Evolutionary conservation across 176 grass and related monocot species (phyloP).

Genomic region (Tillandsia leiboldiana): DNA sequence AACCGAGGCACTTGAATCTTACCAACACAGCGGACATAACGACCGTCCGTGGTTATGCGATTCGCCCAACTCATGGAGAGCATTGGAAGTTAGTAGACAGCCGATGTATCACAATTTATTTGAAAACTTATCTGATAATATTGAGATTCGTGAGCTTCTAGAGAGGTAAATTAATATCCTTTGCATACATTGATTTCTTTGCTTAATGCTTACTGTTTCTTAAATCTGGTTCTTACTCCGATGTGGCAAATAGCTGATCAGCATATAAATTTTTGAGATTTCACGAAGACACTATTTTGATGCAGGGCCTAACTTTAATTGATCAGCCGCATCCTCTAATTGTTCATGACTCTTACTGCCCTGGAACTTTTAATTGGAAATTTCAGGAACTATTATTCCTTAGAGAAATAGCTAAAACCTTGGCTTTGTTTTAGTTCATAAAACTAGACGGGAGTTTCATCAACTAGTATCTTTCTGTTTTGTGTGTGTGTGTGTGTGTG

Average conservation of each 20-base stretch:
- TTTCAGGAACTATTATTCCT: not conserved
- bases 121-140: constrained; percentile 38
- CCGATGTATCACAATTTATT: constrained; percentile 28
- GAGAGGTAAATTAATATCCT: constrained; percentile 44
- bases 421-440: not conserved
- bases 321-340: too few relatives aligned
- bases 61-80: constrained; percentile 75
- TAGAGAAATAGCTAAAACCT: not conserved
- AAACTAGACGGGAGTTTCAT: not conserved
- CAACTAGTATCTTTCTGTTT: not conserved
- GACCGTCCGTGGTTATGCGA: constrained; percentile 57
- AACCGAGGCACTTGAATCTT: constrained; percentile 44
- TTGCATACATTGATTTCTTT: constrained; percentile 2
- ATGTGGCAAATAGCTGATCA: too few relatives aligned
- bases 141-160: constrained; percentile 76
- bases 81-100: constrained; percentile 31
- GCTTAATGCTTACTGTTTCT: not conserved
- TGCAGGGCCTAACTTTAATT: too few relatives aligned
- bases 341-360: not conserved
- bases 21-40: constrained; percentile 29
- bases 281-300: too few relatives aligned
- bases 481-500: too few relatives aligned
- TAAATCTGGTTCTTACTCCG: too few relatives aligned
- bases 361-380: not conserved
- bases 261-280: too few relatives aligned